Evolutionary conservation across 1,284 basidiomycete species (phyloP), one percentile per base, ranked within the genome.

Genomic region (Fomitopsis palustris): DNA sequence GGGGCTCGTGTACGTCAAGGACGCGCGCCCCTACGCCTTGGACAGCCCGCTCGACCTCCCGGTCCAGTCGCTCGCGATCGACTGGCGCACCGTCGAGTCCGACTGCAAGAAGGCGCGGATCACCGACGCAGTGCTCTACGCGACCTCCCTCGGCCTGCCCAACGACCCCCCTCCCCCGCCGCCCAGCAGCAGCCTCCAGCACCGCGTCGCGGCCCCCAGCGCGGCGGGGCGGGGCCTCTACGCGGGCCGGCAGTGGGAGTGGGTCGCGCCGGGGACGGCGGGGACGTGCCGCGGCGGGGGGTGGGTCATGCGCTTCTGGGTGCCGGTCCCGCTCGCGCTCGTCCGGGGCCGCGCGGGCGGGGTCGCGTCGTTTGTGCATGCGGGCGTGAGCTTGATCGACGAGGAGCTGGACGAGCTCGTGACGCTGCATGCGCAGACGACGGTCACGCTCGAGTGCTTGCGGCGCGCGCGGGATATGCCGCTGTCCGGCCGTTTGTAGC

Each of bases 271-370:
- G 3, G 51, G 55, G n/a, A 29, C 38, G 16, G 56, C 56, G 10
- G 62, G 59, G 39, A 57, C 57, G 17, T 53, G 62, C 23, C 54
- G 53, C 25, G 58, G 58, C 38, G 54, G 54, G 16, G 61, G 59
- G 45, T 67, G 63, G 64, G 49, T 55, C 14, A 52, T 67, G 55
- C 54, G 59, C 14, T 65, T 67, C 62, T 65, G 64, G 62, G 66
- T 65, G 43, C 66, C 66, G 12, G 55, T 67, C 2, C 66, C 66
- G 47, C 47, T 65, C 41, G 9, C 23, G n/a, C 59, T 67, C 14
- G 59, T 67, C 23, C 33, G 39, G 37, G 54, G 61, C 23, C 56
- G 58, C 16, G 63, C 35, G 5, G 35, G 35, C 35, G 35, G 35
- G 35, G 12, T 37, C 35, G 35, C 35, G 5, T 37, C 35, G 53